Evolutionary conservation across 2,329 filamentous ascomycete species (phyloP).

Genomic region (Colletotrichum musae): DNA sequence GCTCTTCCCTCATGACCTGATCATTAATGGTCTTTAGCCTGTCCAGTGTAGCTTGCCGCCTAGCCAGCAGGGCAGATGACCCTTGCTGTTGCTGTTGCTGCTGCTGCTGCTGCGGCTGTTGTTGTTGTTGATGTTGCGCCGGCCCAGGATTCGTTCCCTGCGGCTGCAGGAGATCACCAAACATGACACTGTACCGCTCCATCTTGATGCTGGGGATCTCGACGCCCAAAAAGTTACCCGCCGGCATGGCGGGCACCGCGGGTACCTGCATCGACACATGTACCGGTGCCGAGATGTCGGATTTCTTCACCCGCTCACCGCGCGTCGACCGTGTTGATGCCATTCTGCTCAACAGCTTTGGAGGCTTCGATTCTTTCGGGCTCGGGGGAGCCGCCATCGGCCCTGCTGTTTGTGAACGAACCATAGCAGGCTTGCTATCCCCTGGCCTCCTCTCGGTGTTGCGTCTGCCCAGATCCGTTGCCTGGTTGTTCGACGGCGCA

Average conservation of each 20-base stretch:
- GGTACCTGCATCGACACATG: constrained; percentile 45
- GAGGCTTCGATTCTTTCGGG: constrained; percentile 40
- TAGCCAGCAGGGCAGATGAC: constrained; percentile 63
- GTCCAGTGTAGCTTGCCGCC: constrained; percentile 72
- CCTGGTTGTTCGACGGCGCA: constrained; percentile 14
- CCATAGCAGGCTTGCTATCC: constrained; percentile 61
- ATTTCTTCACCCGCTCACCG: constrained; percentile 40
- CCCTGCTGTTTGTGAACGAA: constrained; percentile 60
- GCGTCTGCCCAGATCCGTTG: constrained; percentile 50
- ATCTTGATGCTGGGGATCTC: constrained; percentile 85
- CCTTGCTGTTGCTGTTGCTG: constrained; percentile 52
- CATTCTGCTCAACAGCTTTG: constrained; percentile 39
- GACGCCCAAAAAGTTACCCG: constrained; percentile 73
- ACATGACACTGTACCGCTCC: constrained; percentile 96
- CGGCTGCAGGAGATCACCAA: constrained; percentile 78
- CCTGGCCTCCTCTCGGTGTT: constrained; percentile 53
- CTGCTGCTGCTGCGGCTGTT: constrained; percentile 53
- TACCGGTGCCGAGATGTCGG: constrained; percentile 47
- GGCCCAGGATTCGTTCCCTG: constrained; percentile 43
- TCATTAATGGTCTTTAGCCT: constrained; percentile 70
- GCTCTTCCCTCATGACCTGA: constrained; percentile 56
- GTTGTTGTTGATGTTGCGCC: constrained; percentile 54
- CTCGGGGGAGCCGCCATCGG: constrained; percentile 23
- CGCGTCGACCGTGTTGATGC: constrained; percentile 41
- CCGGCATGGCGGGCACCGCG: constrained; percentile 37